phyloP scores from a whole-genome alignment of 768 basidiomycete genomes.

The Tephrocybe sp. region DNA sequence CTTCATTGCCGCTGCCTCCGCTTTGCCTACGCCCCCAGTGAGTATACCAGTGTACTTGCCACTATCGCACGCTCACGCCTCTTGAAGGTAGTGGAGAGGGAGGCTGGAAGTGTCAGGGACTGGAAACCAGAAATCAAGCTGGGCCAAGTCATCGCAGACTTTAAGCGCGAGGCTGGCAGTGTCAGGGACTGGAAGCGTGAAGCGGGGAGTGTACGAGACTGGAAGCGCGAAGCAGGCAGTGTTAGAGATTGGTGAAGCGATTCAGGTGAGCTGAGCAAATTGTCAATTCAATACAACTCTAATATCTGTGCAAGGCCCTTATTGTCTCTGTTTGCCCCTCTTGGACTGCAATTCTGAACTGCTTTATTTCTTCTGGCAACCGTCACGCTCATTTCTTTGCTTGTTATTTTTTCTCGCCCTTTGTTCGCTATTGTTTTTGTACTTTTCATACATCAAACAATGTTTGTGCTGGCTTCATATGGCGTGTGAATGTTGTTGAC shows the following conservation, averaged over 20 bases:
- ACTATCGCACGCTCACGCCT: background rate
- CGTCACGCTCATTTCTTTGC: background rate
- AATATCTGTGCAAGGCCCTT: background rate
- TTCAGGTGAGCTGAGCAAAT: background rate
- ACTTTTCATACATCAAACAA: too few species aligned
- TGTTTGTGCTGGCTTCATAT: too few species aligned
- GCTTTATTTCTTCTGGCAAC: background rate
- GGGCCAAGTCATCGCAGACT: background rate
- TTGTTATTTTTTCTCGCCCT: background rate
- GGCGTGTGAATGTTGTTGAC: constrained; percentile 12
- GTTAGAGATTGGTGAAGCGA: constrained; percentile 3
- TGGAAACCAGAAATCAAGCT: constrained; percentile 14
- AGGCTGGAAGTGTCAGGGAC: constrained; percentile 11
- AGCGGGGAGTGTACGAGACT: constrained; percentile 1
- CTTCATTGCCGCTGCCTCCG: constrained; percentile 31
- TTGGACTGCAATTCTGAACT: constrained; percentile 20
- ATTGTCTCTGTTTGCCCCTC: background rate
- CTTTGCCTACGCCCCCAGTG: constrained; percentile 35
- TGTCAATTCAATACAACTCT: too few species aligned
- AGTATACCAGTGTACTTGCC: background rate
- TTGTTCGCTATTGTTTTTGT: background rate
- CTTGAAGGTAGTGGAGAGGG: constrained; percentile 1
- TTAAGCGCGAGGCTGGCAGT: constrained; percentile 13
- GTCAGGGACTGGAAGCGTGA: constrained; percentile 10
- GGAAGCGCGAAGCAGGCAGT: constrained; percentile 15